phyloP scores from a whole-genome alignment of 345 rosid genomes.

The Populus tremula region DNA sequence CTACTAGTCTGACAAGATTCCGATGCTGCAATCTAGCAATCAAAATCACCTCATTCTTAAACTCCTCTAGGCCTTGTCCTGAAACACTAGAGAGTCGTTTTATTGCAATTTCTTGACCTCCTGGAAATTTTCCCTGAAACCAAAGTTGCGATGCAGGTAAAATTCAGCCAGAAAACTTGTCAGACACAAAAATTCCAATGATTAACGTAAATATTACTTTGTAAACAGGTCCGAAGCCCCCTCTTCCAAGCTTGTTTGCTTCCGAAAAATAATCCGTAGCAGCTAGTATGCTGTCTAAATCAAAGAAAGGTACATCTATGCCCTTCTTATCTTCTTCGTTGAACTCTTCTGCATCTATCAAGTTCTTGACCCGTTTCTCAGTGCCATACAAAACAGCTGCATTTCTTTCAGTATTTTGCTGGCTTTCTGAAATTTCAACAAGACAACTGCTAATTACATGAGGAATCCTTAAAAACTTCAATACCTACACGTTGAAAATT shows the following conservation, averaged over 20 bases:
- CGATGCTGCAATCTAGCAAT: slow-evolving; percentile 20
- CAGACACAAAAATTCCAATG: too few relatives aligned
- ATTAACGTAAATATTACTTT: too few relatives aligned
- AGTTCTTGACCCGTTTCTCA: slow-evolving; percentile 6
- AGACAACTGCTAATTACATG: neutral
- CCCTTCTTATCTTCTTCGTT: slow-evolving; percentile 12
- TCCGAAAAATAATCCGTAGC: too few relatives aligned
- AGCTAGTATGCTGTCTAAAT: too few relatives aligned
- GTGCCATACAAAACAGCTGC: neutral
- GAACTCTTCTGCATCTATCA: slow-evolving; percentile 6
- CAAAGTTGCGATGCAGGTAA: neutral
- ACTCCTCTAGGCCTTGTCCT: slow-evolving; percentile 18
- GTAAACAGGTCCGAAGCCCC: too few relatives aligned
- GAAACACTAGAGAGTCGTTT: slow-evolving; percentile 16
- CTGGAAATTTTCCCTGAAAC: slow-evolving; percentile 8
- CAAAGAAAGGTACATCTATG: too few relatives aligned
- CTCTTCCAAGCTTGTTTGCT: too few relatives aligned
- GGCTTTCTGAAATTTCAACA: neutral
- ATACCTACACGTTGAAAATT: neutral
- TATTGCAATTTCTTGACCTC: slow-evolving; percentile 14
- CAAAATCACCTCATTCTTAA: slow-evolving; percentile 13
- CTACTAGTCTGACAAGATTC: slow-evolving; percentile 14
- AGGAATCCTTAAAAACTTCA: neutral
- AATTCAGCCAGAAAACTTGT: too few relatives aligned
- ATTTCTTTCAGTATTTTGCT: neutral